Base-by-base conservation (phyloP, 179 eudicot genomes). In the Actinidia polygama region DNA sequence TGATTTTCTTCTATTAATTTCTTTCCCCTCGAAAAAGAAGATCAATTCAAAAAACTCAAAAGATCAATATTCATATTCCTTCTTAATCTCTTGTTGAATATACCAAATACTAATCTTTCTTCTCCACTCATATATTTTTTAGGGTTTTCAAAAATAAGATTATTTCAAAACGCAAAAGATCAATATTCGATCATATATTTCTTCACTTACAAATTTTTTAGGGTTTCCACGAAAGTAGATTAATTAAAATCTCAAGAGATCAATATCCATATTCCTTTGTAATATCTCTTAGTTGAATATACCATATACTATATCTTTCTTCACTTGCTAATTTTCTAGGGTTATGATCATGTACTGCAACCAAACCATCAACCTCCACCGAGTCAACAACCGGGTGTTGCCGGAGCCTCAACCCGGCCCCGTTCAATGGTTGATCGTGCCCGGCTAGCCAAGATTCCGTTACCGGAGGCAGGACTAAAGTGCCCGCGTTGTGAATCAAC, bases 41-140 rank as follows among this genome's bases (percentile, higher is more conserved):
- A 71, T 2, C 44, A 73, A 62, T 73, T 55, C 79, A 55, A 71
- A 78, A 78, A 21, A 47, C 5, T 68, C 73, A 16, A 69, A 69
- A 86, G 84, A 81, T 77, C 21, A 21, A 87, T 90, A 90, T 90
- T 90, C 93, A 79, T 84, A 85, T 85, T 83, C 84, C 73, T 66
- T 11, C 78, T 14, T 85, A 71, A 70, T 82, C 77, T 81, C 81
- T 87, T 78, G 57, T 11, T 86, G 91, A 86, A 89, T 90, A 88
- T 91, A 87, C 92, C 66, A 73, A 23, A 55, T 30, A 19, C 19
- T 71, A 6, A 69, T 75, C 15, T 69, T 2, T 19, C 36, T 73
- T 75, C n/a, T 50, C 44, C 57, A 11, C 53, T 62, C 62, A 12
- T 50, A 7, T 51, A 62, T 46, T 55, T 46, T 36, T 18, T 68